Base-by-base conservation (phyloP, 192 early-diverging fungal genomes). In the Entomortierella beljakovae region DNA sequence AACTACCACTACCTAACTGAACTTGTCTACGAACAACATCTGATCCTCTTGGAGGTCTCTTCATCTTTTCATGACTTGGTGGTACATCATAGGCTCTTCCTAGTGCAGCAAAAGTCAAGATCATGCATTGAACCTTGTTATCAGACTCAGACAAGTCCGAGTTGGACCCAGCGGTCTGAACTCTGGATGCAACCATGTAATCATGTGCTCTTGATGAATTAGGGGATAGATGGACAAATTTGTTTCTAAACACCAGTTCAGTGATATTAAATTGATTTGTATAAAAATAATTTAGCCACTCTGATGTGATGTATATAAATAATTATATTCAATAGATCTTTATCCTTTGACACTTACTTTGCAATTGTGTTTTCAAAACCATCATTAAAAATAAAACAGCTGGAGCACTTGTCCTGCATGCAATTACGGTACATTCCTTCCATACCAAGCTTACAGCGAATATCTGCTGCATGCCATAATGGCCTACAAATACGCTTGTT, bases 351-450 rank as follows among this genome's bases (percentile, higher is more conserved):
- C 18, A 25, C 58, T 29, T 77, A 77, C 74, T 77, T 77, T 62
- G 65, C 53, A 51, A 77, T 68, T 23, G 61, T 31, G 40, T 70
- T 33, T 28, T 79, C 75, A 29, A 55, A 79, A 26, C 75, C 75
- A n/a, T 79, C 75, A 37, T 79, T 79, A 49, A 79, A 79, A 62
- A 79, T 79, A 20, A 79, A 79, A 50, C 75, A 79, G 22, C 67
- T 65, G 1, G 66, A 50, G 57, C 75, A 79, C 62, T 79, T 79
- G 61, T 79, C 75, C 67, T 79, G 75, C 75, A 70, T 70, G 42
- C 75, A 79, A 42, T 79, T 79, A 7, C 75, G 53, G 23, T 79
- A 79, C 75, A 79, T 79, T 61, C 75, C 75, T 31, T 79, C 75
- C 46, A 70, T 34, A 18, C 75, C 75, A 2, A 79, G 34, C 32